Evolutionary conservation across 2,329 filamentous ascomycete genomes (phyloP), one percentile per base, ranked within the genome.

Genomic region (Trichophyton mentagrophytes): DNA sequence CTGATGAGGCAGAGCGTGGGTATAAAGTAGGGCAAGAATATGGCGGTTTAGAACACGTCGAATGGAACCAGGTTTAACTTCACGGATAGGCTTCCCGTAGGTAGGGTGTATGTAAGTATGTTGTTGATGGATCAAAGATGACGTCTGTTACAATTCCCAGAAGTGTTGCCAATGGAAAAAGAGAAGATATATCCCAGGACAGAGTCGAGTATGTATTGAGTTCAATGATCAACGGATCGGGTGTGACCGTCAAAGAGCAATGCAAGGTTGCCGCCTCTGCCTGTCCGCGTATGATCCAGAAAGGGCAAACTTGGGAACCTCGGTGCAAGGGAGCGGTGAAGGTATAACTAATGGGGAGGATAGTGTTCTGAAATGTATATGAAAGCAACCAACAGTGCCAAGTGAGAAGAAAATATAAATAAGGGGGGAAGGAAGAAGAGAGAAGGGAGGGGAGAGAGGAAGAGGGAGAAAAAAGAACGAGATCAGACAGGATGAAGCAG

Each of bases 201-300:
- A 17, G 33, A 57, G 55, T 57, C n/a, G 55, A 57, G n/a, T 42
- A 9, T 38, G 36, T 42, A 57, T 57, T 57, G 55, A 57, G 55
- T 57, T 57, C 55, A 57, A 57, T 57, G 55, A 57, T 57, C 55
- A 57, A 40, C 55, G 36, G 36, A 57, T 57, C 55, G 55, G 55
- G 36, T 57, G 55, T 55, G 40, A 57, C 55, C 55, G 25, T 57
- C 55, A 57, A 57, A 44, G 40, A 57, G 33, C 4, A 42, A 44
- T 42, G 27, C 55, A 57, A 44, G 55, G 33, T 44, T 57, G 36
- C 27, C 17, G 11, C 40, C 22, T 42, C 17, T 42, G 36, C 33
- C 20, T 57, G 55, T 25, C 36, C 33, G 51, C 51, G 51, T 33
- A 55, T 55, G 51, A n/a, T 9, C 20, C 51, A 36, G 51, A 27